Percentiles rank a stretch among this genome's conserved stretches.
phyloP scores from a whole-genome alignment of 805 yeast genomes.

The Ogataea trehalophila region DNA sequence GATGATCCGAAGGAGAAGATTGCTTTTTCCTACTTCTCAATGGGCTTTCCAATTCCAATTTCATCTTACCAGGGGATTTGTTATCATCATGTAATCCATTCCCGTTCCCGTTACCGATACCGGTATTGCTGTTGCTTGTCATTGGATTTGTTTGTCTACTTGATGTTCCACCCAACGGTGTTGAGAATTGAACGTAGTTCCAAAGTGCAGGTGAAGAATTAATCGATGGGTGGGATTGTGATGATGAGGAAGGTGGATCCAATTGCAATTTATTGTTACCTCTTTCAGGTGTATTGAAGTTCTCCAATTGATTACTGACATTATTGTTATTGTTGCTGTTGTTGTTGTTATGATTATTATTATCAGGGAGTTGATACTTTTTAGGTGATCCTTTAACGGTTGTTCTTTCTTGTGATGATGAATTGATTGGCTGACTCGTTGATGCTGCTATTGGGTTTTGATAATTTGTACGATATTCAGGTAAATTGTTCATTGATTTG shows the following conservation, averaged over 20 bases:
- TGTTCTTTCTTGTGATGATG: slow-evolving; percentile 14
- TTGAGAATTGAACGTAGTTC: slow-evolving; percentile 79
- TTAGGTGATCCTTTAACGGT: slow-evolving; percentile 3
- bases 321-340: too few relatives aligned
- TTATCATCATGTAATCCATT: slow-evolving; percentile 14
- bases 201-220: slow-evolving; percentile 85
- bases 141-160: slow-evolving; percentile 12
- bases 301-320: slow-evolving; percentile 42
- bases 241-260: slow-evolving; percentile 22
- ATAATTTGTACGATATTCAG: slow-evolving; percentile 12
- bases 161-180: slow-evolving; percentile 28
- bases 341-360: too few relatives aligned
- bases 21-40: slow-evolving; percentile 18
- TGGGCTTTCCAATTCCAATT: slow-evolving; percentile 27
- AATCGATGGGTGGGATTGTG: slow-evolving; percentile 38
- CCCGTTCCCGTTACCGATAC: neutral
- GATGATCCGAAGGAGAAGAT: too few relatives aligned
- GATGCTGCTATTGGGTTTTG: slow-evolving; percentile 5
- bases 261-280: slow-evolving; percentile 32
- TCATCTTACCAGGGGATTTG: slow-evolving; percentile 8
- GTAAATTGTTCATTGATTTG: slow-evolving; percentile 10
- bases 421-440: slow-evolving; percentile 4
- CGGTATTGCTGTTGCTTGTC: slow-evolving; percentile 10
- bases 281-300: slow-evolving; percentile 52
- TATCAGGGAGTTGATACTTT: too few relatives aligned